phyloP scores from a whole-genome alignment of 2,329 filamentous ascomycete genomes.

The Aureobasidium melanogenum region DNA sequence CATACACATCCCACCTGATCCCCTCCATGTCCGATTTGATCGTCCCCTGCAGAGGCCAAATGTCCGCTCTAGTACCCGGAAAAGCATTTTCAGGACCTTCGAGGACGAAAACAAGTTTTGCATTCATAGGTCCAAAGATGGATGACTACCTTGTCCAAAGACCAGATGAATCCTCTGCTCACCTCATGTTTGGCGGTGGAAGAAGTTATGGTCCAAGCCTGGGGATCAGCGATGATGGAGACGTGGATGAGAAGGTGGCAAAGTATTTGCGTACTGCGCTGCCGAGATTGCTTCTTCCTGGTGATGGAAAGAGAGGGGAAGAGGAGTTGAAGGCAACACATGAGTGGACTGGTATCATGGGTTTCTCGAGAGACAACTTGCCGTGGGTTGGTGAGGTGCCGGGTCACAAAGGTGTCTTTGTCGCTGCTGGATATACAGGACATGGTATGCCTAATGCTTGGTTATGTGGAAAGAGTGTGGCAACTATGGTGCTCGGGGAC shows the following conservation, averaged over 20 bases:
- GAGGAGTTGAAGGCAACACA: slow-evolving; percentile 35
- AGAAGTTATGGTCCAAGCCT: slow-evolving; percentile 47
- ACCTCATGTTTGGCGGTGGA: slow-evolving; percentile 65
- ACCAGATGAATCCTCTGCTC: slow-evolving; percentile 37
- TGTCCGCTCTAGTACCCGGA: slow-evolving; percentile 57
- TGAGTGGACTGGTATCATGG: slow-evolving; percentile 75
- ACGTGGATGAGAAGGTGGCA: slow-evolving; percentile 48
- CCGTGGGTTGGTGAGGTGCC: slow-evolving; percentile 68
- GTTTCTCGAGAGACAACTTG: slow-evolving; percentile 56
- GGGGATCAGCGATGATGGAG: slow-evolving; percentile 52
- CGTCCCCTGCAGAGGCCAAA: slow-evolving; percentile 67
- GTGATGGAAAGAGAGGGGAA: slow-evolving; percentile 18
- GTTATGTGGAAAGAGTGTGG: slow-evolving; percentile 55
- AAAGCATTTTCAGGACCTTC: slow-evolving; percentile 20
- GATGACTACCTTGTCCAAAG: slow-evolving; percentile 69
- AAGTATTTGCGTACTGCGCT: slow-evolving; percentile 44
- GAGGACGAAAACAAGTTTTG: slow-evolving; percentile 52
- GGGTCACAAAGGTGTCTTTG: slow-evolving; percentile 25
- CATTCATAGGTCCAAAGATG: slow-evolving; percentile 50
- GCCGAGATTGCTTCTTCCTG: slow-evolving; percentile 24
- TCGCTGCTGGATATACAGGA: slow-evolving; percentile 36
- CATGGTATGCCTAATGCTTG: slow-evolving; percentile 72
- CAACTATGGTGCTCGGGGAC: slow-evolving; percentile 47
- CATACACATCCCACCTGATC: slow-evolving; percentile 68
- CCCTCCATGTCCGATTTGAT: slow-evolving; percentile 62